Percentiles rank a stretch among this genome's conserved stretches.
Evolutionary conservation across 352 stramenopile species (phyloP).

Genomic region (Phytopythium mirpurense): DNA sequence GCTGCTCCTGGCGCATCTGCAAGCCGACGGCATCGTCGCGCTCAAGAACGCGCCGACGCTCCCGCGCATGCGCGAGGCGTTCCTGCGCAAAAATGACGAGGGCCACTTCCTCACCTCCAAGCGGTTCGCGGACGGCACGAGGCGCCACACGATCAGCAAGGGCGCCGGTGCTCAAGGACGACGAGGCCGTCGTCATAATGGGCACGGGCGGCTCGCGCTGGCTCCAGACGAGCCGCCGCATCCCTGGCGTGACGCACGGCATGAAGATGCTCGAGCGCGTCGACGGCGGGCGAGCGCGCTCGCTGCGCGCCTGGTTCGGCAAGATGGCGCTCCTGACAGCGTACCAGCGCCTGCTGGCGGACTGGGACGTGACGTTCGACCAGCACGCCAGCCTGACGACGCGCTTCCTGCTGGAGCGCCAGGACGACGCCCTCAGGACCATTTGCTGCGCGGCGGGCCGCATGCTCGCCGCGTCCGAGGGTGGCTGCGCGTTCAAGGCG

Average conservation of each 20-base stretch:
- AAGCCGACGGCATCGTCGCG: constrained; percentile 37
- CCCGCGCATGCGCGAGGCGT: constrained; percentile 23
- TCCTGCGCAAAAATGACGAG: constrained; percentile 26
- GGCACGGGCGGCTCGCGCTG: constrained; percentile 37
- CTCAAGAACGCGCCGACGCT: constrained; percentile 49
- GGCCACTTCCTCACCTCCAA: constrained; percentile 33
- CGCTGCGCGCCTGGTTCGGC: constrained; percentile 47
- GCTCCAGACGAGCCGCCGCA: constrained; percentile 31
- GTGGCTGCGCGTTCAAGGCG: constrained; percentile 24
- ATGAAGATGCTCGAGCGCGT: constrained; percentile 45
- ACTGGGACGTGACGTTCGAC: constrained; percentile 25
- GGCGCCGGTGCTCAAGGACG: constrained; percentile 43
- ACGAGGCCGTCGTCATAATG: constrained; percentile 58
- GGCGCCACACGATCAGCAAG: constrained; percentile 40
- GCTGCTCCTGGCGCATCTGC: constrained; percentile 25
- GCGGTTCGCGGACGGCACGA: constrained; percentile 43
- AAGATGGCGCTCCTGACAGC: constrained; percentile 55
- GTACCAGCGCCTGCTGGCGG: constrained; percentile 34
- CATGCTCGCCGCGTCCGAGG: constrained; percentile 30
- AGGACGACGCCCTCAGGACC: constrained; percentile 21
- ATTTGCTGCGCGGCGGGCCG: constrained; percentile 38
- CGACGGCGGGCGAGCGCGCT: constrained; percentile 14
- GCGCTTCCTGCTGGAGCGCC: constrained; percentile 21
- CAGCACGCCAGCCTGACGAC: constrained; percentile 32
- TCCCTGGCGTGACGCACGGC: constrained; percentile 51